phyloP scores from a whole-genome alignment of 139 green algal genomes.

The Raphidocelis subcapitata region DNA sequence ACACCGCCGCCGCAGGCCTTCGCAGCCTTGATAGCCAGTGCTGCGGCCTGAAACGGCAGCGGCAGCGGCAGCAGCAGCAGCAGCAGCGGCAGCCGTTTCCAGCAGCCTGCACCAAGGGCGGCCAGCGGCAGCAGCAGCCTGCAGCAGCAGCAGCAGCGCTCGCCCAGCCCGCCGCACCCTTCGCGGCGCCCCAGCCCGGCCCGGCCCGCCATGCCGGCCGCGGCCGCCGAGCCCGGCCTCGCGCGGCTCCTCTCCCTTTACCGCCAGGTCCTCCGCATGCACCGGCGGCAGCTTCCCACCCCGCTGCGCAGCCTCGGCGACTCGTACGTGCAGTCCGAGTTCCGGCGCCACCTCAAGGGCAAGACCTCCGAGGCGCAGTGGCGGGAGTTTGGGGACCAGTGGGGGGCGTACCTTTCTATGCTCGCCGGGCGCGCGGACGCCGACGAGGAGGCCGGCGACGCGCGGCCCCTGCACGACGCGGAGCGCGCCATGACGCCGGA shows the following conservation, averaged over 20 bases:
- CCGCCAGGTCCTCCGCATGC: conserved; percentile 63
- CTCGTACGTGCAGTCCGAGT: conserved; percentile 65
- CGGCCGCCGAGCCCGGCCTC: conserved; percentile 16
- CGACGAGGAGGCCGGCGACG: conserved; percentile 15
- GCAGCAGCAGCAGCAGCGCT: too few species aligned
- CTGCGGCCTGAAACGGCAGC: too few species aligned
- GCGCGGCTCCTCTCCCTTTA: conserved; percentile 44
- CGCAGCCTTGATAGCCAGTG: too few species aligned
- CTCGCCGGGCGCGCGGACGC: conserved; percentile 42
- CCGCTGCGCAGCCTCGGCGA: conserved; percentile 73
- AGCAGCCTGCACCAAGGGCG: too few species aligned
- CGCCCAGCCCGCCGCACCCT: too few species aligned
- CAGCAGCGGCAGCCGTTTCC: too few species aligned
- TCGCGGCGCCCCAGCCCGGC: too few species aligned
- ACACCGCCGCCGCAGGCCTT: too few species aligned
- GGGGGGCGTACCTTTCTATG: conserved; percentile 61
- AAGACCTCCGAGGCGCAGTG: conserved; percentile 66
- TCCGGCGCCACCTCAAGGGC: conserved; percentile 50
- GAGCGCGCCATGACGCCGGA: conserved; percentile 40
- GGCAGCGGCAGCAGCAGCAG: too few species aligned
- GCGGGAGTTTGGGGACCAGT: conserved; percentile 67
- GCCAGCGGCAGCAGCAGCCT: too few species aligned
- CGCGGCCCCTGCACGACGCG: conserved; percentile 25
- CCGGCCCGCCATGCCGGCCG: neutral
- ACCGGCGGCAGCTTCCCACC: conserved; percentile 58